Evolutionary conservation across 2,329 filamentous ascomycete species (phyloP).

Genomic region (Lachnellula occidentalis): DNA sequence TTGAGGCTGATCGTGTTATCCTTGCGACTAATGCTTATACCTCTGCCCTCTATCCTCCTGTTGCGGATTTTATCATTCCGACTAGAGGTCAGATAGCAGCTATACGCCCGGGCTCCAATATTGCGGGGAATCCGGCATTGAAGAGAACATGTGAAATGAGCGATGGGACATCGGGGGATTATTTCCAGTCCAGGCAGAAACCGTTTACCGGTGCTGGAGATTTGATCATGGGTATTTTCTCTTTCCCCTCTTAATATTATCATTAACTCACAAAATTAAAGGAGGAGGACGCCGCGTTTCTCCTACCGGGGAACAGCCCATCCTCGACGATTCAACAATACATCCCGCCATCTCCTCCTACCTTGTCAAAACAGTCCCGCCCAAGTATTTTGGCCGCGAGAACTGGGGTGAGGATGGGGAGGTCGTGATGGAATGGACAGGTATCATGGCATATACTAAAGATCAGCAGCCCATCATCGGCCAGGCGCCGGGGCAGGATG

Average conservation of each 20-base stretch:
- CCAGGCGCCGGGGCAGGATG: conserved; percentile 37
- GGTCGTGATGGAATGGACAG: conserved; percentile 44
- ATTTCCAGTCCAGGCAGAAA: conserved; percentile 30
- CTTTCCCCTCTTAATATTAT: neutral
- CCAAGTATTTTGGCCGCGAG: conserved; percentile 27
- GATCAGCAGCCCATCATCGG: conserved; percentile 49
- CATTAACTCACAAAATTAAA: conserved; percentile 10
- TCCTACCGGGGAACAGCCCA: conserved; percentile 16
- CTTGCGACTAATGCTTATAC: conserved; percentile 49
- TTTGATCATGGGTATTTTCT: conserved; percentile 19
- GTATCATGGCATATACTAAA: conserved; percentile 50
- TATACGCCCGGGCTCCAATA: conserved; percentile 28
- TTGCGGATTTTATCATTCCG: conserved; percentile 39
- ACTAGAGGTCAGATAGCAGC: conserved; percentile 44
- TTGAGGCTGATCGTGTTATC: conserved; percentile 39
- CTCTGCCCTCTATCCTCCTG: conserved; percentile 38
- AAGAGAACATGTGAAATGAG: conserved; percentile 18
- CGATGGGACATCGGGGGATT: conserved; percentile 26
- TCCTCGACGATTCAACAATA: conserved; percentile 26
- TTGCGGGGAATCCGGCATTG: conserved; percentile 20
- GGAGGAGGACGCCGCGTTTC: neutral
- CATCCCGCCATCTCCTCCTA: conserved; percentile 19
- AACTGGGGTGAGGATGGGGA: conserved; percentile 44
- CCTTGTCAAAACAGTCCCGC: conserved; percentile 20
- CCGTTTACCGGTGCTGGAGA: conserved; percentile 25